Percentiles rank a stretch among this genome's conserved stretches.
phyloP scores from a whole-genome alignment of 1,284 basidiomycete species.

The Trichosporon asahii region DNA sequence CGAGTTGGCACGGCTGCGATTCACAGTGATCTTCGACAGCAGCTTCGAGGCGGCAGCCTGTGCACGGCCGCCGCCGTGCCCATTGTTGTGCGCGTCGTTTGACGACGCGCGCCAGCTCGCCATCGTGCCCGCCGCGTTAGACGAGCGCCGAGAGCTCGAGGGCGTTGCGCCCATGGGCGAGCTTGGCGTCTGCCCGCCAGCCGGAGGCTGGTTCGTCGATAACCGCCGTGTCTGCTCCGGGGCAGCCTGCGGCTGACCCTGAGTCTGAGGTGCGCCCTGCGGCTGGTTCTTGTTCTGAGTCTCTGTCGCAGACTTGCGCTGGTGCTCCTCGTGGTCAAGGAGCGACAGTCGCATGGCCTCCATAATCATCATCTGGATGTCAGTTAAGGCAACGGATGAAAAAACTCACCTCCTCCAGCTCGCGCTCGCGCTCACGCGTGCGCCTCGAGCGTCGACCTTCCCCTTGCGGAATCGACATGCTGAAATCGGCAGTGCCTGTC shows the following conservation, averaged over 20 bases:
- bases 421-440: constrained; percentile 58
- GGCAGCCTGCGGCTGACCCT: background rate
- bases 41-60: constrained; percentile 34
- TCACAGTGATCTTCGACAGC: constrained; percentile 35
- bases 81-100: background rate
- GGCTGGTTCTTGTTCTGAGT: constrained; percentile 2
- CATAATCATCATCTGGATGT: constrained; percentile 85
- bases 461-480: constrained; percentile 37
- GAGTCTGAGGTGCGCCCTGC: background rate
- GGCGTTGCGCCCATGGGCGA: constrained; percentile 13
- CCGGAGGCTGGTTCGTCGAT: background rate
- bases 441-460: constrained; percentile 20
- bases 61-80: constrained; percentile 19
- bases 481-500: constrained; percentile 48
- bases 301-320: constrained; percentile 41
- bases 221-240: background rate
- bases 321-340: constrained; percentile 71
- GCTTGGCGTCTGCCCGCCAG: background rate
- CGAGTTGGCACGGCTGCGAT: constrained; percentile 23
- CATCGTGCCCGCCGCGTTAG: constrained; percentile 22
- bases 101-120: constrained; percentile 23
- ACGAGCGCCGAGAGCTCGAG: constrained; percentile 21
- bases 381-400: background rate
- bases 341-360: constrained; percentile 96
- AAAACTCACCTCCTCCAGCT: constrained; percentile 76